Conservation (phyloP, 495 filamentous ascomycete genomes). For the Penicilliopsis zonata region DNA sequence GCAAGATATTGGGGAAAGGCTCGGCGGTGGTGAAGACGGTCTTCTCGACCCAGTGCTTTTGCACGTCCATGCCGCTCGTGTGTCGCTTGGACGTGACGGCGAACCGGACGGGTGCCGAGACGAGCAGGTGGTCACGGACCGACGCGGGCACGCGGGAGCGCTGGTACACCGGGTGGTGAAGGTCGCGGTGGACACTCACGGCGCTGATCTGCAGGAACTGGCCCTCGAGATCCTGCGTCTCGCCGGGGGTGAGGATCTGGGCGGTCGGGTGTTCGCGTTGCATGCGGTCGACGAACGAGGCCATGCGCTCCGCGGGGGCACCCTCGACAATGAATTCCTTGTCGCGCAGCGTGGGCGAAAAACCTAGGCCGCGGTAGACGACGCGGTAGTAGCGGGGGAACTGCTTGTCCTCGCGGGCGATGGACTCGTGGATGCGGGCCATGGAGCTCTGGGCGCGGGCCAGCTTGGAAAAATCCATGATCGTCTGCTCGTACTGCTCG, state of each 20-base stretch:
- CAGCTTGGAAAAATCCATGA: conserved; percentile 87
- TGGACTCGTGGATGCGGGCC: conserved; percentile 82
- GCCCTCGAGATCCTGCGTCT: conserved; percentile 76
- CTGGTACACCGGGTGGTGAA: conserved; percentile 78
- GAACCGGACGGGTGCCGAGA: conserved; percentile 59
- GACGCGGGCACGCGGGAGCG: conserved; percentile 69
- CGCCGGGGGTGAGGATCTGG: conserved; percentile 60
- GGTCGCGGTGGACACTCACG: conserved; percentile 70
- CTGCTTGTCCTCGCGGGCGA: conserved; percentile 65
- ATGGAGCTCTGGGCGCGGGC: conserved; percentile 82
- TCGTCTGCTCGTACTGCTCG: conserved; percentile 72
- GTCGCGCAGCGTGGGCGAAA: conserved; percentile 67
- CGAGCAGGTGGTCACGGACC: conserved; percentile 74
- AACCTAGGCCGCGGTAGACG: conserved; percentile 82
- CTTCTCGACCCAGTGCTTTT: conserved; percentile 75
- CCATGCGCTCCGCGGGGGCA: conserved; percentile 58
- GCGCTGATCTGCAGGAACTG: conserved; percentile 81
- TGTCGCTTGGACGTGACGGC: conserved; percentile 58
- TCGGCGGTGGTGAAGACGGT: conserved; percentile 74
- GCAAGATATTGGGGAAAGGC: conserved; percentile 81
- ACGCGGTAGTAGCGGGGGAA: conserved; percentile 88
- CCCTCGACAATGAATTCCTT: conserved; percentile 92
- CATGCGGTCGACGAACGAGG: conserved; percentile 82
- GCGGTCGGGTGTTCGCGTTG: conserved; percentile 84
- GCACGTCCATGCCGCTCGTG: conserved; percentile 48